These are phyloP conservation scores for Myriosclerotinia duriaeana DNA, from an alignment of 2,329 filamentous ascomycete species.

Conservation along the genomic window DNA sequence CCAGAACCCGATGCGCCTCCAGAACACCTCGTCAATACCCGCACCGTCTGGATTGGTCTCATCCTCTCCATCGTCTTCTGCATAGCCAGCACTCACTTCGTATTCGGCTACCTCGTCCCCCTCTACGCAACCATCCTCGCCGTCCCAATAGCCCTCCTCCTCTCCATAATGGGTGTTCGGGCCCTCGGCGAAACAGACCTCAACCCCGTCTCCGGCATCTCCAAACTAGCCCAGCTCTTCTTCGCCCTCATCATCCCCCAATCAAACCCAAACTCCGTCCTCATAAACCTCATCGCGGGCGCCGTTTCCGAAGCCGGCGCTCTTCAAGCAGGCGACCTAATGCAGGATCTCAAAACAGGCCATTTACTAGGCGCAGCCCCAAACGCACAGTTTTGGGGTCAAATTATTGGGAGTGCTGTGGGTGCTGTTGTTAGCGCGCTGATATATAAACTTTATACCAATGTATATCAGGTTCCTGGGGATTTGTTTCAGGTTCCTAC, in stretches of 20 bases:
- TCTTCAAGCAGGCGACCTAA: constrained; percentile 89
- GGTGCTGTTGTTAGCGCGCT: constrained; percentile 83
- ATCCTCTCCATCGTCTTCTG: constrained; percentile 76
- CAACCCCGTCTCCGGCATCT: constrained; percentile 94
- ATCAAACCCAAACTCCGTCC: constrained; percentile 77
- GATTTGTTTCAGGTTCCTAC: constrained; percentile 92
- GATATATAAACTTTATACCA: constrained; percentile 87
- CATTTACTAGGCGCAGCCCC: constrained; percentile 89
- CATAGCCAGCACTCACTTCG: constrained; percentile 74
- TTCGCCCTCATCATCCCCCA: constrained; percentile 88
- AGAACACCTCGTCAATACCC: constrained; percentile 74
- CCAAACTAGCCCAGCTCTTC: constrained; percentile 91
- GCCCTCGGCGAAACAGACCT: constrained; percentile 82
- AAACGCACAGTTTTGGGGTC: constrained; percentile 94
- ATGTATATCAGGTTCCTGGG: constrained; percentile 84
- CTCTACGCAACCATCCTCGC: constrained; percentile 73
- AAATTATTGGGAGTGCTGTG: constrained; percentile 83
- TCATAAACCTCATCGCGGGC: constrained; percentile 92
- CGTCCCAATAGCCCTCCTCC: constrained; percentile 77
- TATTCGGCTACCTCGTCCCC: constrained; percentile 81
- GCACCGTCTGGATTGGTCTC: constrained; percentile 72
- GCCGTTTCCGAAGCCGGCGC: constrained; percentile 84
- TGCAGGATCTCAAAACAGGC: constrained; percentile 96
- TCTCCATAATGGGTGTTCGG: constrained; percentile 73
- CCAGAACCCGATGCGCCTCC: constrained; percentile 72